Evolutionary conservation across 2,329 filamentous ascomycete species (phyloP), one percentile per base, ranked within the genome.

Genomic region (Penicillium sp.): DNA sequence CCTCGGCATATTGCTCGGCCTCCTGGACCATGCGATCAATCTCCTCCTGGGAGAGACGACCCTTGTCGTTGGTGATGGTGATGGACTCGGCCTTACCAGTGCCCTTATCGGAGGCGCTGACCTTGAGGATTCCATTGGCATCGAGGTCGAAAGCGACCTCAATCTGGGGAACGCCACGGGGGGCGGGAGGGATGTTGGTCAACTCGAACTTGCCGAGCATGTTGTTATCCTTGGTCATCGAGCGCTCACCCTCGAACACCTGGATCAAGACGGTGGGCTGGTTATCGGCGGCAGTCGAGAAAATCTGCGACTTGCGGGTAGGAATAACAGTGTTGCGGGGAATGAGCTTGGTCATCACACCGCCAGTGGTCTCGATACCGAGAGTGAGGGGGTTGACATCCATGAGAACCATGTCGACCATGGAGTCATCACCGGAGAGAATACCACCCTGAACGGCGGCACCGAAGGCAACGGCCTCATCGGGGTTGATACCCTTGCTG

Each of bases 11-110:
- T 82, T 97, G 90, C 86, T 97, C 94, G 59, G 94, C 94, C 80
- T 99, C 94, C 67, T 88, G 87, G 63, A 99, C 91, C 94, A 99
- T 99, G 78, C 94, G 94, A 78, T 97, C 93, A 69, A 99, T 99
- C 78, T 99, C 94, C 68, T 99, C 94, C 72, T 89, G 88, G 69
- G 89, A 91, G 50, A 99, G 88, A 76, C 94, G 93, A 67, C 94
- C 94, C 88, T 97, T 97, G 82, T 99, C 94, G 82, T 99, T 97
- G 81, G 89, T 97, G 75, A 99, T 99, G 69, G 94, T 97, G 77
- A 99, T 97, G 62, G 89, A 91, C 84, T 99, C 91, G 61, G 85
- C 86, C 85, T 97, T 97, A 78, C 94, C 94, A 70, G 93, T 97
- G 75, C 92, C 94, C 88, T 97, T 97, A 80, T 99, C 94, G 71